phyloP scores from a whole-genome alignment of 129 eudicot species.

The Arctium minus region DNA sequence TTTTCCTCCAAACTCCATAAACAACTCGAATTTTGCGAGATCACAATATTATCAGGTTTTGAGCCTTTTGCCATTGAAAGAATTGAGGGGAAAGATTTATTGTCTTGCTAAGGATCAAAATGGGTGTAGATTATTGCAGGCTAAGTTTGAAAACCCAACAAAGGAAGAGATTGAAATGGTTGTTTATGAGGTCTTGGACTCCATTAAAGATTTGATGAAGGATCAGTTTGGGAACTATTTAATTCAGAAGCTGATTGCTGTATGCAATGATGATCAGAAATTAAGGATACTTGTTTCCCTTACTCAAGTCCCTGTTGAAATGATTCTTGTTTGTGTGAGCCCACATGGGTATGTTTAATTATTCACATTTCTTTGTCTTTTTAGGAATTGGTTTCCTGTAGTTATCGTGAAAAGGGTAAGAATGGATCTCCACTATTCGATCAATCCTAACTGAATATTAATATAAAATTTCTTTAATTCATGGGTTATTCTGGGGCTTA shows the following conservation, averaged over 20 bases:
- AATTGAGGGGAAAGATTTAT: slow-evolving; percentile 43
- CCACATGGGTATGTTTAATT: slow-evolving; percentile 56
- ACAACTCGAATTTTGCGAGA: slow-evolving; percentile 12
- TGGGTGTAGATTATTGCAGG: slow-evolving; percentile 40
- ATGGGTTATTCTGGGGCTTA: too few species aligned
- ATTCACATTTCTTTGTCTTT: neutral
- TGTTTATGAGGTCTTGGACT: slow-evolving; percentile 41
- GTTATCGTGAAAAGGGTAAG: too few species aligned
- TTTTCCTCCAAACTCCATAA: neutral
- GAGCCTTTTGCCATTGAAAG: slow-evolving; percentile 23
- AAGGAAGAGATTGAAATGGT: slow-evolving; percentile 48
- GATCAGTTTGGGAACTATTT: slow-evolving; percentile 56
- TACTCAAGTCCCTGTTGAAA: slow-evolving; percentile 32
- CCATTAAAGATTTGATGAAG: slow-evolving; percentile 48
- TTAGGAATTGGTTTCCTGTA: too few species aligned
- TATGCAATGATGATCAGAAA: slow-evolving; percentile 69
- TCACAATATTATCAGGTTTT: slow-evolving; percentile 11
- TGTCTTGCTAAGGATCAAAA: slow-evolving; percentile 49
- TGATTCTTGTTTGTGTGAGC: slow-evolving; percentile 43
- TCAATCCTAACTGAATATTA: too few species aligned
- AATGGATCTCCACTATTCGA: too few species aligned
- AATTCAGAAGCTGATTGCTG: slow-evolving; percentile 49
- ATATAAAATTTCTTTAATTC: too few species aligned
- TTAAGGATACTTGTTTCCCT: slow-evolving; percentile 46
- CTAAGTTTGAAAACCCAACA: slow-evolving; percentile 38